Base-by-base conservation (phyloP, 192 early-diverging fungal species). In the Coemansia sp. region DNA sequence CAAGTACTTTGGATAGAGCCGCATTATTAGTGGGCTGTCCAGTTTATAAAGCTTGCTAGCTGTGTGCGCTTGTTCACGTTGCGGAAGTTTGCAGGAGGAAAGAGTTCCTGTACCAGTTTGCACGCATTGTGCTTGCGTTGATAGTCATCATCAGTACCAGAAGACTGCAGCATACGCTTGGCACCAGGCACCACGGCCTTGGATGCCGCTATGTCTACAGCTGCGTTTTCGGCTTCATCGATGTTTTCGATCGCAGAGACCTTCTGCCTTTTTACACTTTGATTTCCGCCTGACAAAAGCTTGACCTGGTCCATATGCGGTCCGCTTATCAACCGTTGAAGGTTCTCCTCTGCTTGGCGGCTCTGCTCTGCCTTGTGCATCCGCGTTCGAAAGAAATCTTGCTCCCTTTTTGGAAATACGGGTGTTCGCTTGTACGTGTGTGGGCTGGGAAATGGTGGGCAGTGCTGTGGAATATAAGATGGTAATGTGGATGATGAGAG, bases 321-420 rank as follows among this genome's bases (percentile, higher is more conserved):
- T 6, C 74, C 71, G 40, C 74, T 81, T 42, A 81, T 81, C 45
- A 82, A 63, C 12, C 79, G 74, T 46, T 82, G 79, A 25, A 82
- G 68, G 54, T 82, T 82, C 50, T 74, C 79, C 55, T 82, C 79
- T 5, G 79, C 79, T 62, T 82, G 79, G 19, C 79, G 74, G 61
- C 79, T 82, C 42, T 82, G 79, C 54, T 82, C 79, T 14, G 79
- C 79, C 39, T 82, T 82, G 71, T 82, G 74, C 71, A 82, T 68
- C 9, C 79, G 79, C 10, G 63, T 82, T 37, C 74, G 74, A 82
- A 82, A 82, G 63, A 82, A 76, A 38, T 82, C 79, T 40, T 82
- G 74, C 68, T 76, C 74, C 42, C 79, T 74, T 65, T 82, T 65
- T 9, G 79, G 79, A 60, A 63, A 73, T 41, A 82, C 79, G 0